Conservation (phyloP, 2,329 filamentous ascomycete genomes). For the Diplodia intermedia region DNA sequence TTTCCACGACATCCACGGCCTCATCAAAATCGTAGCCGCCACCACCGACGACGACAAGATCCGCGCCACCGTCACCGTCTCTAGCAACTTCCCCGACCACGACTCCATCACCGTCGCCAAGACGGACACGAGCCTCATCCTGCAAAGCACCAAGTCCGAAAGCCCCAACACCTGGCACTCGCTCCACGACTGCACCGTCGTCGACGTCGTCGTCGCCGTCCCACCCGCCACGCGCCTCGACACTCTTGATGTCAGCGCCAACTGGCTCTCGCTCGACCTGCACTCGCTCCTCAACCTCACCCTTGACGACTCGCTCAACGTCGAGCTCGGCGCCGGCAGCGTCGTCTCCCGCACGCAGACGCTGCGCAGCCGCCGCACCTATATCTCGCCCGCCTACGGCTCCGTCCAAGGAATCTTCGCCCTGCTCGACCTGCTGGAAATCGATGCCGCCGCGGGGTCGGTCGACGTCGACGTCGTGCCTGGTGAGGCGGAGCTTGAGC, state of each 20-base stretch:
- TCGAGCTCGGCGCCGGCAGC: conserved; percentile 7
- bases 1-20: conserved; percentile 5
- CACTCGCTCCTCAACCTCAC: not conserved
- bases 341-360: not conserved
- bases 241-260: conserved; percentile 3
- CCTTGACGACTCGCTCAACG: not conserved
- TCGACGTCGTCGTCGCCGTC: conserved; percentile 12
- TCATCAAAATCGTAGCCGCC: conserved; percentile 19
- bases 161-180: not conserved
- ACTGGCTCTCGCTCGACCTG: conserved; percentile 12
- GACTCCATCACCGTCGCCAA: conserved; percentile 2
- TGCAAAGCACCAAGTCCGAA: not conserved
- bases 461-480: not conserved
- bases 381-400: conserved; percentile 3
- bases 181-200: conserved; percentile 12
- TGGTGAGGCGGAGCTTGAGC: not conserved
- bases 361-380: conserved; percentile 3
- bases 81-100: conserved; percentile 7
- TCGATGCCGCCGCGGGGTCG: not conserved
- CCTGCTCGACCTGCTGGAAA: conserved; percentile 21
- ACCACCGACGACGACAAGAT: not conserved
- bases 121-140: conserved; percentile 1
- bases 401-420: not conserved
- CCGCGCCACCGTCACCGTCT: conserved; percentile 16
- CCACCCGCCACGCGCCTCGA: not conserved